Conservation (phyloP, 192 early-diverging fungal species). For the Allomyces macrogynus region DNA sequence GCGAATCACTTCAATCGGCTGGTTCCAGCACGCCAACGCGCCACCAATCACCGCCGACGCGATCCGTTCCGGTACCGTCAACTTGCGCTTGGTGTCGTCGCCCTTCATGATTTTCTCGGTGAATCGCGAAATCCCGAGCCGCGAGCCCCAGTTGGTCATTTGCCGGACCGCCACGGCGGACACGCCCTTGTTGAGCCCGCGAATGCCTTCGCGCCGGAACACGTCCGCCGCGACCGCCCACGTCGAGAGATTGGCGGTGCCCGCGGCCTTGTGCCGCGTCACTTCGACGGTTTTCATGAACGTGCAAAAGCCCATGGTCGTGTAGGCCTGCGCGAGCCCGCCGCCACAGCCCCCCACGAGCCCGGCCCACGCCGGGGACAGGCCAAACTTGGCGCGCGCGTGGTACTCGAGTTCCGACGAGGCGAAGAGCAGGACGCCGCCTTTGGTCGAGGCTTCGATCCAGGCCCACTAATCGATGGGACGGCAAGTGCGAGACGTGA, state of each 20-base stretch:
- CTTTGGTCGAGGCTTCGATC: constrained; percentile 62
- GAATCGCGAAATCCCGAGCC: constrained; percentile 38
- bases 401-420: constrained; percentile 51
- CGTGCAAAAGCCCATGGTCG: constrained; percentile 99
- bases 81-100: constrained; percentile 42
- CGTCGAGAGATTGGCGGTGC: constrained; percentile 44
- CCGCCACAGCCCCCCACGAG: constrained; percentile 85
- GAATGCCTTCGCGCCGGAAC: constrained; percentile 77
- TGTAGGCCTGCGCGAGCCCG: constrained; percentile 86
- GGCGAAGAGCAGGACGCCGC: constrained; percentile 55
- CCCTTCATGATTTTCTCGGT: constrained; percentile 33
- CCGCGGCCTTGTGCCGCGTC: constrained; percentile 72
- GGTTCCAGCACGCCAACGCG: constrained; percentile 91
- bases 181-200: constrained; percentile 95
- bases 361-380: constrained; percentile 39
- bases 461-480: constrained; percentile 30
- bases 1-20: constrained; percentile 96
- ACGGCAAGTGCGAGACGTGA: background rate
- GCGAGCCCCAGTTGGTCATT: constrained; percentile 89
- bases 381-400: constrained; percentile 13
- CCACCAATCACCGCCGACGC: constrained; percentile 66
- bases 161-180: constrained; percentile 94
- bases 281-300: constrained; percentile 99
- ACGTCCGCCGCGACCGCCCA: constrained; percentile 72
- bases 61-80: constrained; percentile 18